Evolutionary conservation across 2,329 filamentous ascomycete species (phyloP), one percentile per base, ranked within the genome.

Genomic region (Colletotrichum ledebouriae): DNA sequence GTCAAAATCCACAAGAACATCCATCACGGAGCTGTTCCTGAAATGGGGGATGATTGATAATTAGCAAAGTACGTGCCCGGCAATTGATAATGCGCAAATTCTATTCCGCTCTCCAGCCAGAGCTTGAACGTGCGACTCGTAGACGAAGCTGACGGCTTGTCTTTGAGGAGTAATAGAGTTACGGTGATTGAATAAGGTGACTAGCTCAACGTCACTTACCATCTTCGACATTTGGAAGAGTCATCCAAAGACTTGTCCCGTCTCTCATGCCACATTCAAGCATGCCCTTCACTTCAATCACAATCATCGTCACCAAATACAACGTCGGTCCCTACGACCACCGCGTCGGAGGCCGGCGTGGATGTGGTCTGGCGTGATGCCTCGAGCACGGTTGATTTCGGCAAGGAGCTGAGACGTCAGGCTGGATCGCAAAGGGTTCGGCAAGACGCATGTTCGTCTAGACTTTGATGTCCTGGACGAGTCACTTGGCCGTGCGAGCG

Each of bases 381-480:
- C 0, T 22, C 53, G 12, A 66, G 56, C 1, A 61, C 68, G 12
- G 60, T 72, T 6, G 69, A 70, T 10, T 62, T 62, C 44, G 39
- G 44, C 7, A 62, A n/a, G 6, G 47, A 55, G 17, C 34, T 62
- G 10, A 37, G 49, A 1, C 6, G 17, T 10, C 12, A 17, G 53
- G 20, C n/a, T 62, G 25, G 17, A 17, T 2, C 59, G 17, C 15
- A 62, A 34, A 25, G 0, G 1, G 7, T 55, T 62, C 2, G 9
- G 1, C n/a, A 62, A 12, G 49, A 62, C 59, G 49, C 59, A 62
- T 55, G 9, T 55, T 6, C 59, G 55, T 37, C 59, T 46, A 0
- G 59, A 62, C 39, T 5, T 55, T n/a, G 47, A 62, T 37, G 59
- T 55, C n/a, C 9, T 37, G 44, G 53, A 64, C 5, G 61, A 64